phyloP scores from a whole-genome alignment of 306 rosid genomes.

The Coriaria nepalensis region DNA sequence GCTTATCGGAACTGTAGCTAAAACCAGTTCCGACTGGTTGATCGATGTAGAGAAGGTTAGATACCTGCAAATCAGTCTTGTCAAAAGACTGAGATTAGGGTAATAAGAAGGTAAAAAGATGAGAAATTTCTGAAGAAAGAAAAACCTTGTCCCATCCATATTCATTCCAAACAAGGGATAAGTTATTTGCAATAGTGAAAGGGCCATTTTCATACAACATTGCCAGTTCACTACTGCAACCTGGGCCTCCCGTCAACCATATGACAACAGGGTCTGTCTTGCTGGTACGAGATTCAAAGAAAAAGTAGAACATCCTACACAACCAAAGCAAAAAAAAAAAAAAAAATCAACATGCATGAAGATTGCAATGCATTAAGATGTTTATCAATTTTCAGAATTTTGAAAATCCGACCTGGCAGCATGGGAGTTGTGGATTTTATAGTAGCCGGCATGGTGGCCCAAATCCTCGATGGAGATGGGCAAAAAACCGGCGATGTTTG shows the following conservation, averaged over 20 bases:
- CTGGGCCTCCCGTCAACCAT: conserved; percentile 99
- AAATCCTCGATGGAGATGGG: conserved; percentile 43
- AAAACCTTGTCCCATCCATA: conserved; percentile 94
- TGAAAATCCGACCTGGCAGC: conserved; percentile 41
- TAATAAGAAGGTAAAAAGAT: neutral
- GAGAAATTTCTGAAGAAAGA: conserved; percentile 1
- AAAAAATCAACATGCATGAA: no score
- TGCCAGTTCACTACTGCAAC: conserved; percentile 97
- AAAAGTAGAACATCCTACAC: conserved; percentile 83
- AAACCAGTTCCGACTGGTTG: conserved; percentile 98
- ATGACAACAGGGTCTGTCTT: conserved; percentile 84
- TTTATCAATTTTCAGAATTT: neutral
- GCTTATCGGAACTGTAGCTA: conserved; percentile 63
- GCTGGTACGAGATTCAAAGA: conserved; percentile 72
- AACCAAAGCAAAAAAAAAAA: conserved; percentile 10
- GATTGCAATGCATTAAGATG: no score
- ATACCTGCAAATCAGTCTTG: conserved; percentile 37
- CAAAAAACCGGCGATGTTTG: conserved; percentile 30
- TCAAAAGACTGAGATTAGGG: no score
- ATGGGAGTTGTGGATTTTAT: conserved; percentile 59
- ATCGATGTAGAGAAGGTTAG: conserved; percentile 89
- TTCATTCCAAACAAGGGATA: conserved; percentile 83
- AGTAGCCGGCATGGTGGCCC: conserved; percentile 90
- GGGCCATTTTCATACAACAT: conserved; percentile 92
- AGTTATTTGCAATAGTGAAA: conserved; percentile 62